These are phyloP conservation scores for Apostasia shenzhenica DNA, from an alignment of 106 monocot species.

Conservation along the genomic window DNA sequence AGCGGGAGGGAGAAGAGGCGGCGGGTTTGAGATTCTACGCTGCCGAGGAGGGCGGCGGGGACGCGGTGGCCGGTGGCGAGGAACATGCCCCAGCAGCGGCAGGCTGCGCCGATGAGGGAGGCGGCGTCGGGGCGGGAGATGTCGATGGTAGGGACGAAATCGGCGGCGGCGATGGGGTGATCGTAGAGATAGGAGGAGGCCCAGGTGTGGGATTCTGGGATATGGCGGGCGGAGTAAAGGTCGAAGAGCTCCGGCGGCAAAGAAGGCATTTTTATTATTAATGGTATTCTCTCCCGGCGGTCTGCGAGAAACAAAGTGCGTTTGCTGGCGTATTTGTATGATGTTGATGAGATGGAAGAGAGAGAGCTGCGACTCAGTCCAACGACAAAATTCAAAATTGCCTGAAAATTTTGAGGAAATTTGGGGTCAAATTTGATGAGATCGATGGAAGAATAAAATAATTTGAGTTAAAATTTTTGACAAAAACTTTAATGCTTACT, in stretches of 20 bases:
- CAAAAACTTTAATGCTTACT: no score
- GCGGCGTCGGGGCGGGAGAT: slow-evolving; percentile 1
- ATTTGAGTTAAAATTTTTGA: no score
- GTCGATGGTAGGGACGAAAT: slow-evolving; percentile 16
- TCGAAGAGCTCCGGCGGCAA: not conserved
- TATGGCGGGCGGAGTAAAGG: slow-evolving; percentile 1
- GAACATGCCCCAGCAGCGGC: slow-evolving; percentile 10
- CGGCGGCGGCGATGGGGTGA: slow-evolving; percentile 6
- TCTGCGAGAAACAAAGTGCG: no score
- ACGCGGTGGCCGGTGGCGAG: slow-evolving; percentile 10
- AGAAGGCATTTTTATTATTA: not conserved
- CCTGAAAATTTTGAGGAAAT: no score
- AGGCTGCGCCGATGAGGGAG: not conserved
- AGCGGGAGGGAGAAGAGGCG: slow-evolving; percentile 19
- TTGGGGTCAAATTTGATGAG: no score
- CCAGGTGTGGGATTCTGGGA: slow-evolving; percentile 18
- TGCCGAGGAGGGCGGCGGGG: not conserved
- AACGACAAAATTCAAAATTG: no score
- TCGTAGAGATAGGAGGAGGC: slow-evolving; percentile 7
- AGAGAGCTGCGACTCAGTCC: no score
- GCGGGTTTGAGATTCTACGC: not conserved
- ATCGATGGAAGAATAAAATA: no score
- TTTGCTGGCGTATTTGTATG: no score
- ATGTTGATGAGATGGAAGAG: no score
- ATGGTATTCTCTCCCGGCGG: no score